Evolutionary conservation across 2,329 filamentous ascomycete species (phyloP).

Genomic region (Plectosphaerella cucumerina): DNA sequence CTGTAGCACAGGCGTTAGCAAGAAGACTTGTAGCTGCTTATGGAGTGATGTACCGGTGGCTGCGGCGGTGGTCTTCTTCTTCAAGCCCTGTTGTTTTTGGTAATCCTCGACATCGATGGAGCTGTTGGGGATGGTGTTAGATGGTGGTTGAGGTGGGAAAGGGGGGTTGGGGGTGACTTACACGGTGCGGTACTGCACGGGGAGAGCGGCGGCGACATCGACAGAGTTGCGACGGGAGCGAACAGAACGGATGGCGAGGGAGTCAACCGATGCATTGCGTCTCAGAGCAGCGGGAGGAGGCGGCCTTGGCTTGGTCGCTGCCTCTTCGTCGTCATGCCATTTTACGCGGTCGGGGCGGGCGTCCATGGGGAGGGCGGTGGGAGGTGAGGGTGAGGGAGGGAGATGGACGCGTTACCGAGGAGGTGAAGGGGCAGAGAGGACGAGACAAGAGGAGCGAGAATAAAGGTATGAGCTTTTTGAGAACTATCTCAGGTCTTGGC

Average conservation of each 20-base stretch:
- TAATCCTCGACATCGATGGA: slow-evolving; percentile 49
- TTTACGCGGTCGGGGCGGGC: slow-evolving; percentile 22
- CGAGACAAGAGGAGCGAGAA: neutral
- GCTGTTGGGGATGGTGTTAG: slow-evolving; percentile 2
- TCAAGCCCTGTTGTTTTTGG: slow-evolving; percentile 32
- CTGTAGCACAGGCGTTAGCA: slow-evolving; percentile 25
- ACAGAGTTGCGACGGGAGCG: slow-evolving; percentile 30
- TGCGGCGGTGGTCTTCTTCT: slow-evolving; percentile 36
- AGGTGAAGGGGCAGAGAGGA: slow-evolving; percentile 2
- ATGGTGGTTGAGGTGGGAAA: neutral
- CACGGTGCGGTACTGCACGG: slow-evolving; percentile 53
- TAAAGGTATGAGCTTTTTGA: too few relatives aligned
- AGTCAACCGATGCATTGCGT: slow-evolving; percentile 26
- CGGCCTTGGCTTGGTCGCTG: slow-evolving; percentile 11
- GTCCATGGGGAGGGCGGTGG: neutral
- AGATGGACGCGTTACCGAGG: neutral
- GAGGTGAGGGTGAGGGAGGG: neutral
- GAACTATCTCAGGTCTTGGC: too few relatives aligned
- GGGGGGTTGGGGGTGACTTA: slow-evolving; percentile 37
- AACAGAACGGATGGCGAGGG: slow-evolving; percentile 36
- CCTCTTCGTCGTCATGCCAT: slow-evolving; percentile 32
- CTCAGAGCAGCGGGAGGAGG: slow-evolving; percentile 10
- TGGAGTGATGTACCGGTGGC: slow-evolving; percentile 32
- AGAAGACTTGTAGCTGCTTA: slow-evolving; percentile 1
- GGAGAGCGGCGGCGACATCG: slow-evolving; percentile 36